A percentile compares a stretch with the other conserved stretches of the same genome.
Conservation (phyloP, 176 grass and related monocot species). For the Cenchrus americanus region DNA sequence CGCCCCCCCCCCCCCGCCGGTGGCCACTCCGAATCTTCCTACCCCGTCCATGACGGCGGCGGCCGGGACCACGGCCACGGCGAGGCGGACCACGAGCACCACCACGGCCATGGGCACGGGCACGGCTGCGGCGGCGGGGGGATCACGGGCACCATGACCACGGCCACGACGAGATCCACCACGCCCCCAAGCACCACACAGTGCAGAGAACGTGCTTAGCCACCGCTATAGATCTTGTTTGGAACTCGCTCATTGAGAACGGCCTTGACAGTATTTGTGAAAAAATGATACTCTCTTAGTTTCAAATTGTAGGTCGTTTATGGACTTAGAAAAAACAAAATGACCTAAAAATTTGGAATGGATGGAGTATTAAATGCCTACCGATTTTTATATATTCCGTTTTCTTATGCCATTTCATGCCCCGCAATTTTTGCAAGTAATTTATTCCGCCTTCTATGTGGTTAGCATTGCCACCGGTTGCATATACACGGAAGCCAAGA, state of each 20-base stretch:
- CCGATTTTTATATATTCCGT: not conserved
- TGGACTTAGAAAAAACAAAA: too few relatives aligned
- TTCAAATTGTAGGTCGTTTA: too few relatives aligned
- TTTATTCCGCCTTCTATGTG: constrained; percentile 40
- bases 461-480: constrained; percentile 90
- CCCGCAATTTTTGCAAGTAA: constrained; percentile 17
- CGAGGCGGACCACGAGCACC: too few relatives aligned
- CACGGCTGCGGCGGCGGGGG: too few relatives aligned
- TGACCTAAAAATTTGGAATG: too few relatives aligned
- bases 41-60: too few relatives aligned
- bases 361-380: not conserved
- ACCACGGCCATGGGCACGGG: too few relatives aligned
- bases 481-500: constrained; percentile 97
- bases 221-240: constrained; percentile 97
- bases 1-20: too few relatives aligned
- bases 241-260: constrained; percentile 92
- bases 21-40: too few relatives aligned
- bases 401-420: constrained; percentile 3
- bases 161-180: too few relatives aligned
- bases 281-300: not conserved
- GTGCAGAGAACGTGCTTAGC: constrained; percentile 96
- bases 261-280: constrained; percentile 72
- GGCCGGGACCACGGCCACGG: too few relatives aligned
- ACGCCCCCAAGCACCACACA: constrained; percentile 99
- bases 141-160: too few relatives aligned